Evolutionary conservation across 768 basidiomycete species (phyloP).

Genomic region (Tubosaeta brunneosetosa): DNA sequence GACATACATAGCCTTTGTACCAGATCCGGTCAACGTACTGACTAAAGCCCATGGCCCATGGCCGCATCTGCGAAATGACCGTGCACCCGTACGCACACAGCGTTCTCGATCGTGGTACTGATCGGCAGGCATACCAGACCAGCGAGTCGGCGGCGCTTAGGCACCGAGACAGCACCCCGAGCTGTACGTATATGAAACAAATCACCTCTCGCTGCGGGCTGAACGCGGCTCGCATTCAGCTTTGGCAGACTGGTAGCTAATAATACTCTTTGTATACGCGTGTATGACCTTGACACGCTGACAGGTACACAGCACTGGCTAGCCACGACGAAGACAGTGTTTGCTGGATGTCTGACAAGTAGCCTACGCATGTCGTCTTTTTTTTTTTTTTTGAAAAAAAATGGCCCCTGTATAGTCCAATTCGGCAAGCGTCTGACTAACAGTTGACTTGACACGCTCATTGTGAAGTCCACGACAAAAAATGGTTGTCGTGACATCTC

Average conservation of each 20-base stretch:
- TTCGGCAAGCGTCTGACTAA: not conserved
- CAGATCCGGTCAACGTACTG: not conserved
- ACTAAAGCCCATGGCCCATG: not conserved
- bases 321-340: too few relatives aligned
- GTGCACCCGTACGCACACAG: not conserved
- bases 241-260: not conserved
- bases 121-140: not conserved
- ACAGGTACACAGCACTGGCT: not conserved
- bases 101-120: not conserved
- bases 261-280: not conserved
- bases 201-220: not conserved
- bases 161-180: conserved; percentile 8
- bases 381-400: not conserved
- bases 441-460: not conserved
- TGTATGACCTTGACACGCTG: not conserved
- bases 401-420: not conserved
- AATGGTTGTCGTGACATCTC: conserved; percentile 19
- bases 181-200: conserved; percentile 1
- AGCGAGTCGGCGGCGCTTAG: conserved; percentile 1
- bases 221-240: too few relatives aligned
- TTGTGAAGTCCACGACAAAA: conserved; percentile 9
- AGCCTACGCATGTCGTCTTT: too few relatives aligned
- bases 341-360: too few relatives aligned
- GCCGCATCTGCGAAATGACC: not conserved
- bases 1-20: not conserved